Percentiles rank a stretch among this genome's conserved stretches.
Evolutionary conservation across 1,139 yeast species (phyloP).

Genomic region (Pichia sp.): DNA sequence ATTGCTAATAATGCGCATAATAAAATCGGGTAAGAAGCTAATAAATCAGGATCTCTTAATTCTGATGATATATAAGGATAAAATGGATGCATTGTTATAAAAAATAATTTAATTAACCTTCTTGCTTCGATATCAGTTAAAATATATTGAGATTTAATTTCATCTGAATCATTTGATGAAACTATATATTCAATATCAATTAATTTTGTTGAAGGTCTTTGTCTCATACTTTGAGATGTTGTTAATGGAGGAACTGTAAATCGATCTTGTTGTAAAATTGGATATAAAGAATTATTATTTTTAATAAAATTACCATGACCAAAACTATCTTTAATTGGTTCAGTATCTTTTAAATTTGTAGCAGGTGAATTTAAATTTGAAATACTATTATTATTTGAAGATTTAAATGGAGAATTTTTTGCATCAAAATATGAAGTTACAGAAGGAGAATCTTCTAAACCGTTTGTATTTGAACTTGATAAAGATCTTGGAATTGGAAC

Average conservation of each 20-base stretch:
- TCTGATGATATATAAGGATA: constrained; percentile 81
- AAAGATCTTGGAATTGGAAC: constrained; percentile 10
- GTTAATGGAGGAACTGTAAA: constrained; percentile 42
- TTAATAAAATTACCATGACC: constrained; percentile 21
- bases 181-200: constrained; percentile 65
- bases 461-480: constrained; percentile 7
- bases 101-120: constrained; percentile 56
- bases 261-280: constrained; percentile 22
- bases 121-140: constrained; percentile 65
- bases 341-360: constrained; percentile 10
- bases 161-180: constrained; percentile 20
- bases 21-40: constrained; percentile 75
- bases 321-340: constrained; percentile 22
- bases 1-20: constrained; percentile 77
- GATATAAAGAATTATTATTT: constrained; percentile 17
- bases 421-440: constrained; percentile 1
- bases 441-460: background rate
- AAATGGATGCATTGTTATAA: constrained; percentile 78
- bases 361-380: background rate
- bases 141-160: constrained; percentile 31
- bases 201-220: constrained; percentile 46
- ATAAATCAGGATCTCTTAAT: constrained; percentile 55
- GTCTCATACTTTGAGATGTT: constrained; percentile 44
- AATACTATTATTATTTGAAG: background rate
- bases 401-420: background rate